Evolutionary conservation across 495 filamentous ascomycete species (phyloP).

Genomic region (Hyaloscypha bicolor): DNA sequence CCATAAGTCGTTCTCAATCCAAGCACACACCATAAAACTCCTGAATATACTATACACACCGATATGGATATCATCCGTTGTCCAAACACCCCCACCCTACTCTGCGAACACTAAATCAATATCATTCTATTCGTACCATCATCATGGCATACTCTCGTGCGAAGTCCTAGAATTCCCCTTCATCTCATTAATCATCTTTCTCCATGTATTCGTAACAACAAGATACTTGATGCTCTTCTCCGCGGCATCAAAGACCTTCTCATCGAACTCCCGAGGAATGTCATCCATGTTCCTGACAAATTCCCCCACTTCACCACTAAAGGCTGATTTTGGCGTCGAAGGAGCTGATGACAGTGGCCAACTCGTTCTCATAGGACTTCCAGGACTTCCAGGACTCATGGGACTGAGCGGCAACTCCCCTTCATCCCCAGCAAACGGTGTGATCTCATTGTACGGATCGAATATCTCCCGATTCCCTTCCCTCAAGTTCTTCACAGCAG

Average conservation of each 20-base stretch:
- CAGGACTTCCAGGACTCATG: constrained; percentile 5
- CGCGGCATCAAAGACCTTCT: constrained; percentile 58
- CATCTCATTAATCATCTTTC: constrained; percentile 54
- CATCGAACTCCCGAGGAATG: constrained; percentile 49
- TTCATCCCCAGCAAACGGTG: constrained; percentile 27
- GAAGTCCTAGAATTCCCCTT: constrained; percentile 8
- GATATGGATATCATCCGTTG: neutral
- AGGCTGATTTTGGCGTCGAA: neutral
- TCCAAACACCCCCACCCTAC: neutral
- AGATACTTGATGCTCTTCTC: constrained; percentile 67
- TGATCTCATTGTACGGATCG: constrained; percentile 6
- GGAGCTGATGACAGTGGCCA: constrained; percentile 3
- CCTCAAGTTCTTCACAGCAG: neutral
- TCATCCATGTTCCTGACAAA: constrained; percentile 35
- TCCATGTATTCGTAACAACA: constrained; percentile 72
- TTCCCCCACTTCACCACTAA: constrained; percentile 27
- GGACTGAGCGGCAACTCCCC: constrained; percentile 11
- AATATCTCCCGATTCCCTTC: neutral
- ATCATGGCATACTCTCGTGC: neutral
- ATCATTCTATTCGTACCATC: neutral
- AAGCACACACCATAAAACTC: neutral
- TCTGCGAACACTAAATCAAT: neutral
- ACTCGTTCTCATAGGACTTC: neutral
- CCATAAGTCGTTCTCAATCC: neutral
- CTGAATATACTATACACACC: neutral